These are phyloP conservation scores for Vanrija sp. DNA, from an alignment of 1,284 basidiomycete genomes.

Conservation along the genomic window DNA sequence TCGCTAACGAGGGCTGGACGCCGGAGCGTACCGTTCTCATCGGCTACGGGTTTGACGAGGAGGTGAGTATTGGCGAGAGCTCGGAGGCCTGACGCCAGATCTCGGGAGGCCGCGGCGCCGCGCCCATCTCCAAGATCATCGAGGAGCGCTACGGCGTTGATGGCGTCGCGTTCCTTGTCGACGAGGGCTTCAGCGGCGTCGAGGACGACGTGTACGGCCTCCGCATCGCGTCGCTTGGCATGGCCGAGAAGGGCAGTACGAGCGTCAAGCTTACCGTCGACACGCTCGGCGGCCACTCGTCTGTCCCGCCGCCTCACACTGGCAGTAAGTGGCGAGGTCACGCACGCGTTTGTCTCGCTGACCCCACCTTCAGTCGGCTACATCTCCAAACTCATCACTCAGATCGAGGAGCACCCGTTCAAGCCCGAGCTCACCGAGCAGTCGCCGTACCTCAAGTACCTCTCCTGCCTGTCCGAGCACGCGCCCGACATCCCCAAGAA, in stretches of 20 bases:
- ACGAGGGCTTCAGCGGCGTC: constrained; percentile 51
- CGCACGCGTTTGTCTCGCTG: too few species aligned
- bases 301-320: constrained; percentile 47
- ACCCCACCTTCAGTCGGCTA: constrained; percentile 38
- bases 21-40: constrained; percentile 52
- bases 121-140: constrained; percentile 37
- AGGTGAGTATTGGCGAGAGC: constrained; percentile 33
- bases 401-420: constrained; percentile 46
- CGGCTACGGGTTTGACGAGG: constrained; percentile 56
- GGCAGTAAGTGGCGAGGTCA: constrained; percentile 44
- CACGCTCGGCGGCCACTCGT: constrained; percentile 46
- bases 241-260: constrained; percentile 53
- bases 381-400: constrained; percentile 42
- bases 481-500: constrained; percentile 46
- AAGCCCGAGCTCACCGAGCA: constrained; percentile 37
- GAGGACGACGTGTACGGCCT: constrained; percentile 39
- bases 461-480: constrained; percentile 52
- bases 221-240: constrained; percentile 47
- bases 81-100: constrained; percentile 22
- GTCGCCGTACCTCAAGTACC: constrained; percentile 50
- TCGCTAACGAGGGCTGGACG: constrained; percentile 50
- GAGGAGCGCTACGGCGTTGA: constrained; percentile 46
- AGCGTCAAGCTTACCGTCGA: constrained; percentile 44
- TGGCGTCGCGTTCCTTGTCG: constrained; percentile 50
- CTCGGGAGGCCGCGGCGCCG: constrained; percentile 46